Evolutionary conservation across 305 asterid genomes (phyloP).

Genomic region (Fraxinus greggii): DNA sequence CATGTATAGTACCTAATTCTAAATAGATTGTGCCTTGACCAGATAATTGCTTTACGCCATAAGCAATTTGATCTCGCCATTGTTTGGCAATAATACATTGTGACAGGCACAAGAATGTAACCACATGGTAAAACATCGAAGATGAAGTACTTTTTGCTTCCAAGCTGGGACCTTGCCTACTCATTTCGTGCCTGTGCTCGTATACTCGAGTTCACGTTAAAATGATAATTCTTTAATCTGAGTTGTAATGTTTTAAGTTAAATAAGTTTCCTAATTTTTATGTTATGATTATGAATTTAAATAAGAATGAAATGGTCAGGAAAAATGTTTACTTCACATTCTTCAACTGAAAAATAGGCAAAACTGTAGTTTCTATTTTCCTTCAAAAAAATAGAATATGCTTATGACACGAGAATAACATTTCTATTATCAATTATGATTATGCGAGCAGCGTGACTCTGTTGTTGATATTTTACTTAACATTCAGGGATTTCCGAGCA

Average conservation of each 20-base stretch:
- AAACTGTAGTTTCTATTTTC: background rate
- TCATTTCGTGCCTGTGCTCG: background rate
- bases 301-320: constrained; percentile 6
- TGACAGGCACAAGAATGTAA: background rate
- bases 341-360: constrained; percentile 11
- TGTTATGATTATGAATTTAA: background rate
- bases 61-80: constrained; percentile 11
- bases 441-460: background rate
- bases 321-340: constrained; percentile 14
- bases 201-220: background rate
- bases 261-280: background rate
- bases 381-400: background rate
- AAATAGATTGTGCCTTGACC: background rate
- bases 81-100: background rate
- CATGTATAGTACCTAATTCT: background rate
- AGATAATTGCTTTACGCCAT: background rate
- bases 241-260: constrained; percentile 1
- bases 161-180: background rate
- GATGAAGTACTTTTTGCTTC: background rate
- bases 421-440: background rate
- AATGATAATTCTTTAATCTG: constrained; percentile 6
- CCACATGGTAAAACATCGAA: constrained; percentile 6
- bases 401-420: constrained; percentile 4
- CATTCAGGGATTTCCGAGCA: constrained; percentile 88
- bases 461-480: background rate